These are phyloP conservation scores for Vaccinium vitisidaea DNA, from an alignment of 148 eudicot species.

Conservation along the genomic window DNA sequence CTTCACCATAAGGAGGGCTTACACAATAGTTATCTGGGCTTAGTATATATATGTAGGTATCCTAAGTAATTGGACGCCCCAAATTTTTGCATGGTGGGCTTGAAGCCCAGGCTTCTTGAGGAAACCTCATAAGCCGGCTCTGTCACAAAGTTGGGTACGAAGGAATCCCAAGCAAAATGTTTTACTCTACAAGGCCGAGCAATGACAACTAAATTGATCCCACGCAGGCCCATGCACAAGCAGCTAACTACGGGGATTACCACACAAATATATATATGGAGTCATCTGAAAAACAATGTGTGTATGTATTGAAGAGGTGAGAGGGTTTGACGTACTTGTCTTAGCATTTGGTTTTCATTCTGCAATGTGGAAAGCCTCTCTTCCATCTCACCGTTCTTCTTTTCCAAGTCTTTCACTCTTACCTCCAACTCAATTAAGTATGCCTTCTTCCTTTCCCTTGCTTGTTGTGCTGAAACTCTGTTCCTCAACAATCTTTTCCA, in stretches of 20 bases:
- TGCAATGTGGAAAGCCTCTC: constrained; percentile 87
- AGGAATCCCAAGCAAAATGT: not conserved
- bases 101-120: no score
- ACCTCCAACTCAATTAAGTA: constrained; percentile 77
- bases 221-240: not conserved
- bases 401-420: constrained; percentile 81
- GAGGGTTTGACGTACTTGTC: not conserved
- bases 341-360: constrained; percentile 97
- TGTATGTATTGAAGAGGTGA: not conserved
- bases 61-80: no score
- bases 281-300: not conserved
- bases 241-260: not conserved
- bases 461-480: constrained; percentile 98
- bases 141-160: no score
- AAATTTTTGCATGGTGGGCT: no score
- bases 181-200: not conserved
- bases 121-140: no score
- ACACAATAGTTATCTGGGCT: no score
- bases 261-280: not conserved
- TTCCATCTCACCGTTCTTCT: constrained; percentile 81
- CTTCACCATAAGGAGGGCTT: no score
- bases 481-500: constrained; percentile 79
- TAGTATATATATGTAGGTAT: no score
- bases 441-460: constrained; percentile 97
- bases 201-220: not conserved